Percentiles rank a stretch among this genome's conserved stretches.
These are phyloP conservation scores for Coemansia sp. DNA, from an alignment of 192 early-diverging fungal species.

Conservation along the genomic window DNA sequence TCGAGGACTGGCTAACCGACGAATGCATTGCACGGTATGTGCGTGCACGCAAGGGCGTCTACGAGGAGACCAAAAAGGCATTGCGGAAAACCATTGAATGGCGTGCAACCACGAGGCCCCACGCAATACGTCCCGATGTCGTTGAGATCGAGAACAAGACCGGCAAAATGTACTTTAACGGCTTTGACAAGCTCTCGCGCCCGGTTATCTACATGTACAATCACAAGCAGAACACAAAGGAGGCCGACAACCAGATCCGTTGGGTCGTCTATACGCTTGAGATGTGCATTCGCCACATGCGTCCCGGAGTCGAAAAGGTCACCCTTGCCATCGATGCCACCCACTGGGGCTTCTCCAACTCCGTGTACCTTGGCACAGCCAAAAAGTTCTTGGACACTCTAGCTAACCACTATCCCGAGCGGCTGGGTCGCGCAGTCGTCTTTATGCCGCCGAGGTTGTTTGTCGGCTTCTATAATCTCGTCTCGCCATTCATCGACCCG, in stretches of 20 bases:
- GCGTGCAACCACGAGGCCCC: constrained; percentile 73
- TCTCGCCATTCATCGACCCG: constrained; percentile 91
- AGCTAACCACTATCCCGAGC: constrained; percentile 89
- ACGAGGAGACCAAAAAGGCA: constrained; percentile 63
- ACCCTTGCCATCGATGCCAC: constrained; percentile 83
- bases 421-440: constrained; percentile 68
- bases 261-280: constrained; percentile 85
- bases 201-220: constrained; percentile 79
- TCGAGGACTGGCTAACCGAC: constrained; percentile 55
- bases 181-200: constrained; percentile 76
- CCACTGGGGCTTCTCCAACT: constrained; percentile 64
- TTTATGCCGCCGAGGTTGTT: constrained; percentile 87
- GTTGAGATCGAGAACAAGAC: constrained; percentile 75
- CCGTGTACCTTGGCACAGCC: constrained; percentile 69
- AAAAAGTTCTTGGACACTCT: constrained; percentile 82
- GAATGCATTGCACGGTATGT: constrained; percentile 71
- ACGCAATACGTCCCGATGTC: constrained; percentile 67
- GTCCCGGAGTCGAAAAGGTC: constrained; percentile 72
- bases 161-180: constrained; percentile 85
- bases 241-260: constrained; percentile 70
- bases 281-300: constrained; percentile 69
- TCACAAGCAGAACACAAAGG: constrained; percentile 78
- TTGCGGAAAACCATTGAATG: constrained; percentile 78
- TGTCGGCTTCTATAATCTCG: constrained; percentile 75
- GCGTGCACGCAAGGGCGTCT: constrained; percentile 71